Base-by-base conservation (phyloP, 176 grass and related monocot genomes). In the Eragrostis curvula region DNA sequence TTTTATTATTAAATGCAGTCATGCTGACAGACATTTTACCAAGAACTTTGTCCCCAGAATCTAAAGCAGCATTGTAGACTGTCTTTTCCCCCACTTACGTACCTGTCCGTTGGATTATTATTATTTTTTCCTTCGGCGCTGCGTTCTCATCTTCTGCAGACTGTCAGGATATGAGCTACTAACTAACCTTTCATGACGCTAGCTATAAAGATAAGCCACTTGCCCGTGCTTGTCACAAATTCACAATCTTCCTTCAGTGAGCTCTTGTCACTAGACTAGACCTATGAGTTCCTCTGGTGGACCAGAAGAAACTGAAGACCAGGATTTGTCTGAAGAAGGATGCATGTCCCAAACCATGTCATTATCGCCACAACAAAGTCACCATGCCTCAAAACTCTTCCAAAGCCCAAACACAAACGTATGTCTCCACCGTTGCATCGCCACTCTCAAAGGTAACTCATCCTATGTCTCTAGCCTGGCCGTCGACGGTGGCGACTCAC, bases 401-500 rank as follows among this genome's bases (percentile, higher is more conserved):
- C 66, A 44, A 5, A 49, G 20, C 50, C 30, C 69, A 45, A 51
- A 15, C 39, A 57, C 60, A 9, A 79, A 61, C 11, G 32, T 24
- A 27, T 49, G 84, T 61, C 68, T 48, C 3, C 30, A 84, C 58
- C 83, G 71, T 27, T 87, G 86, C 86, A 9, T 89, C 28, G 52
- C 87, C 82, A 94, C 94, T 21, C 30, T 97, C 61, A 80, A 58
- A 39, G 87, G 78, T 13, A 85, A 87, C 56, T 82, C n/a, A n/a
- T n/a, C n/a, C n/a, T n/a, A n/a, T n/a, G n/a, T n/a, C n/a, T n/a
- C n/a, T n/a, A n/a, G n/a, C n/a, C n/a, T n/a, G n/a, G n/a, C n/a
- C n/a, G n/a, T n/a, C n/a, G n/a, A n/a, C n/a, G n/a, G n/a, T n/a
- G n/a, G n/a, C n/a, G n/a, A n/a, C n/a, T n/a, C n/a, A n/a, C n/a